phyloP scores from a whole-genome alignment of 768 basidiomycete genomes.

The Lactarius quietus region DNA sequence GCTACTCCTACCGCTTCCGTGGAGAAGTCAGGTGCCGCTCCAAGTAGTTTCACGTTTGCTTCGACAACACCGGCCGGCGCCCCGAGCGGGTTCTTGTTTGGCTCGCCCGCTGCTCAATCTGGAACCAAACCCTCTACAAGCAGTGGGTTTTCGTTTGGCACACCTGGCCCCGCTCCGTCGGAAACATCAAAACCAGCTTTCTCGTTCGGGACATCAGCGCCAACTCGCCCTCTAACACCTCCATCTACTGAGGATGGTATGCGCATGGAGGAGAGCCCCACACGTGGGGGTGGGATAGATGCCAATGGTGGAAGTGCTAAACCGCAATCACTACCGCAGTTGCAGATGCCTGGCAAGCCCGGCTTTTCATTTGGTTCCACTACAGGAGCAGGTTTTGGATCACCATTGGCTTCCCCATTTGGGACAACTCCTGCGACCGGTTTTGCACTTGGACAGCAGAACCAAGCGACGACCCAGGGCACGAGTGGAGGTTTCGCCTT shows the following conservation, averaged over 20 bases:
- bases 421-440: constrained; percentile 23
- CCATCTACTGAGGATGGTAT: constrained; percentile 65
- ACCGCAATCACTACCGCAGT: constrained; percentile 20
- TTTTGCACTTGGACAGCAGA: constrained; percentile 44
- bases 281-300: constrained; percentile 42
- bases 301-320: constrained; percentile 34
- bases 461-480: constrained; percentile 32
- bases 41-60: constrained; percentile 21
- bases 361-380: constrained; percentile 17
- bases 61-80: constrained; percentile 14
- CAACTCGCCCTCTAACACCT: constrained; percentile 56
- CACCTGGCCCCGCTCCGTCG: constrained; percentile 29
- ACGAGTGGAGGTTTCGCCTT: constrained; percentile 46
- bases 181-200: constrained; percentile 44
- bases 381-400: constrained; percentile 14
- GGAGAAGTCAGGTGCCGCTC: constrained; percentile 18
- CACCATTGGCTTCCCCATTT: constrained; percentile 19
- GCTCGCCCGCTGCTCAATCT: constrained; percentile 28
- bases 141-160: constrained; percentile 47
- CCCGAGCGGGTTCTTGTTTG: constrained; percentile 15
- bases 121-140: constrained; percentile 10
- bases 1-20: neutral
- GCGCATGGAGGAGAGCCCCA: constrained; percentile 81
- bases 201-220: constrained; percentile 44
- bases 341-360: constrained; percentile 22